A percentile compares a stretch with the other conserved stretches of the same genome.
phyloP scores from a whole-genome alignment of 225 moss, liverwort and hornwort genomes.

The Polytrichum commune region DNA sequence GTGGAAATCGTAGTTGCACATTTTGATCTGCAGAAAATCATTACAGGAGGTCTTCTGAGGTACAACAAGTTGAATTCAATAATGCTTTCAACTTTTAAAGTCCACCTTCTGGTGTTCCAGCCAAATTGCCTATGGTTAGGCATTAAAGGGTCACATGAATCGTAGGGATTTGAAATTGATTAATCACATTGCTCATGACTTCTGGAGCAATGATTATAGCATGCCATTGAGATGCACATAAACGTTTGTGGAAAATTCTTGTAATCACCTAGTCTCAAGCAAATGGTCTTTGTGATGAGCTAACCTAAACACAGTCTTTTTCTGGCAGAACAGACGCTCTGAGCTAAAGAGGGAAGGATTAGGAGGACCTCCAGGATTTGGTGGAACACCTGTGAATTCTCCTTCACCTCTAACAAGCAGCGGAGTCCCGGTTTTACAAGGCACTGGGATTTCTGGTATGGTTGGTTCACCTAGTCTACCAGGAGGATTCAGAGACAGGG shows the following conservation, averaged over 20 bases:
- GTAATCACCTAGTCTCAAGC: not conserved
- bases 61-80: not conserved
- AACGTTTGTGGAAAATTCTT: not conserved
- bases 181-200: too few relatives aligned
- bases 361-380: constrained; percentile 58
- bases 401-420: constrained; percentile 30
- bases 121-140: too few relatives aligned
- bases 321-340: constrained; percentile 53
- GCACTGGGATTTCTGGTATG: constrained; percentile 1
- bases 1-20: not conserved
- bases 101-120: too few relatives aligned
- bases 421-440: constrained; percentile 12
- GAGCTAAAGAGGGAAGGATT: constrained; percentile 50
- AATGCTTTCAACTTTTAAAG: too few relatives aligned
- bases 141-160: too few relatives aligned
- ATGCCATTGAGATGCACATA: not conserved
- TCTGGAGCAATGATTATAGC: too few relatives aligned
- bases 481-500: constrained; percentile 43
- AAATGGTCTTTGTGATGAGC: not conserved
- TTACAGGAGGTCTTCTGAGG: not conserved
- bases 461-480: constrained; percentile 16
- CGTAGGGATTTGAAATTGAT: too few relatives aligned
- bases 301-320: not conserved
- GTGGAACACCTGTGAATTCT: constrained; percentile 20
- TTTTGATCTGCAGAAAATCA: not conserved